Evolutionary conservation across 2,329 filamentous ascomycete genomes (phyloP), one percentile per base, ranked within the genome.

Genomic region (Fusarium nodosum): DNA sequence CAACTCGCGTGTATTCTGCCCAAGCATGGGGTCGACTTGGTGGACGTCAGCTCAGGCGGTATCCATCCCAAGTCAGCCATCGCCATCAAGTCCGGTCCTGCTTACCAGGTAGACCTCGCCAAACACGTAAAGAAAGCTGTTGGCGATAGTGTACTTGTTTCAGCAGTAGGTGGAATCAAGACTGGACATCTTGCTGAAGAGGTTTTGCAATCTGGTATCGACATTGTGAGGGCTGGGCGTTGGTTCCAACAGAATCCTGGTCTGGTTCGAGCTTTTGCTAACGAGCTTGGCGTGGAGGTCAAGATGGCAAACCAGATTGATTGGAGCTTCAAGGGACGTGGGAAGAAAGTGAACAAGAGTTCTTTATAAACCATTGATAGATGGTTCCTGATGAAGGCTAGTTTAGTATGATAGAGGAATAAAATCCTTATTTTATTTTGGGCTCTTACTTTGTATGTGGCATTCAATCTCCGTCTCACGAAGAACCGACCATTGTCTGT

Each of bases 21-120:
- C 0, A 85, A 87, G 1, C 82, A 80, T 15, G 92, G 92, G 5
- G 87, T 95, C 11, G 92, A 96, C 76, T 79, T 95, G 7, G 79
- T 96, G 2, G 93, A 96, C 73, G 86, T 94, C 18, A 90, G 87
- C 7, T 87, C 85, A 2, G 92, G 88, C 2, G 93, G 91, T 8
- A 86, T 86, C 44, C 88, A 93, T 74, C 79, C 84, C 2, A 77
- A 79, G 46, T 87, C 89, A 62, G 86, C 88, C 60, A 84, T 91
- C 64, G 81, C 83, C 33, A 75, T 80, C 9, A 56, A 24, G 4
- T 12, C 50, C 1, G 90, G 54, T 0, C 53, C 53, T 1, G 90
- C 83, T 0, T 94, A 93, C 80, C 92, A 94, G 79, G 89, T 86
- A 0, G 87, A 85, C 0, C 90, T 93, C 68, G 88, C 92, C 0